Percentiles rank a stretch among this genome's conserved stretches.
These are phyloP conservation scores for Vicia sativa DNA, from an alignment of 306 rosid genomes.

Conservation along the genomic window DNA sequence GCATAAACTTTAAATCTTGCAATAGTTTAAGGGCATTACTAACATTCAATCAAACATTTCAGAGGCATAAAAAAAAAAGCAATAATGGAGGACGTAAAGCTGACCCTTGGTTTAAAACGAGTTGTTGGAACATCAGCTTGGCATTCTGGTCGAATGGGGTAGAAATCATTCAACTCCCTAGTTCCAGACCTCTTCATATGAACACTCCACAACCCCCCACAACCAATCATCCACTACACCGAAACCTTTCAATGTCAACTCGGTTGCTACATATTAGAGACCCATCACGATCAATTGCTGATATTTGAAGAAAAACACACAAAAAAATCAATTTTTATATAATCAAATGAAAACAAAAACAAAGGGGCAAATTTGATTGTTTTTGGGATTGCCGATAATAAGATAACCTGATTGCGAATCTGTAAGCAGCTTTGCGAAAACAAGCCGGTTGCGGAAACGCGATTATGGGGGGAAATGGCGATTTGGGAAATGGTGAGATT, in stretches of 20 bases:
- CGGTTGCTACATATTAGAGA: slow-evolving; percentile 20
- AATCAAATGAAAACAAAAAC: neutral
- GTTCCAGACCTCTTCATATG: slow-evolving; percentile 47
- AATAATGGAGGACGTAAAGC: slow-evolving; percentile 27
- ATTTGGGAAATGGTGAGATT: slow-evolving; percentile 6
- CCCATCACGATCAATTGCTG: slow-evolving; percentile 41
- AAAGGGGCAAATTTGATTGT: slow-evolving; percentile 22
- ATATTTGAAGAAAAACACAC: slow-evolving; percentile 37
- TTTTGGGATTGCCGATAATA: slow-evolving; percentile 8
- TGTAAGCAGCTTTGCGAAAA: slow-evolving; percentile 1
- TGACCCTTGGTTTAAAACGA: slow-evolving; percentile 84
- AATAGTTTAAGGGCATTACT: slow-evolving; percentile 1
- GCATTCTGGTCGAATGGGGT: slow-evolving; percentile 54
- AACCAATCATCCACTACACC: slow-evolving; percentile 37
- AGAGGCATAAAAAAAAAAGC: slow-evolving; percentile 17
- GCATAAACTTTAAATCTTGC: neutral
- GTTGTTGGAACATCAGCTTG: slow-evolving; percentile 55
- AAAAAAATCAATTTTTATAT: neutral
- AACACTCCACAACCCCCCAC: slow-evolving; percentile 30
- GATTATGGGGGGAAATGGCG: neutral
- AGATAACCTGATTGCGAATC: slow-evolving; percentile 24
- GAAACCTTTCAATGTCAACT: slow-evolving; percentile 9
- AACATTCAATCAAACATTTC: slow-evolving; percentile 10
- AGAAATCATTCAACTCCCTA: slow-evolving; percentile 52
- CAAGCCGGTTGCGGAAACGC: neutral